A percentile compares a stretch with the other conserved stretches of the same genome.
Evolutionary conservation across 495 filamentous ascomycete genomes (phyloP).

Genomic region (Glarea lozoyensis): DNA sequence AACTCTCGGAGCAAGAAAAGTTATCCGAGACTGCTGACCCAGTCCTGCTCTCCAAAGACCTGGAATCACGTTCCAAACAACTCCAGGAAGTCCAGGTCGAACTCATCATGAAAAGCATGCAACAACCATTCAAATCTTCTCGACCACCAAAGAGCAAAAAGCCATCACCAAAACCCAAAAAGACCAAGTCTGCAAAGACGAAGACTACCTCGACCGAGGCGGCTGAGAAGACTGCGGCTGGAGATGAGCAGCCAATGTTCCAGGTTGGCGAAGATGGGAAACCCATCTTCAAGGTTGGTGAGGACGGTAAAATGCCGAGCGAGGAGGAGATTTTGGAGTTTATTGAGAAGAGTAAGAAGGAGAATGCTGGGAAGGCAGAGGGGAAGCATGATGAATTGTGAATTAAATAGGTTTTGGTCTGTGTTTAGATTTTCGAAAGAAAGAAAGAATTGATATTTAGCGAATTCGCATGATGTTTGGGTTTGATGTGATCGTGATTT

Average conservation of each 20-base stretch:
- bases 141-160: conserved; percentile 37
- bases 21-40: conserved; percentile 62
- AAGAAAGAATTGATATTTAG: too few species aligned
- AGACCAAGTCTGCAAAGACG: conserved; percentile 24
- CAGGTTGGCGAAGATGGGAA: conserved; percentile 7
- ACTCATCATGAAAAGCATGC: conserved; percentile 63
- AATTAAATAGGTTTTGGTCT: too few species aligned
- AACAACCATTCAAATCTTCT: conserved; percentile 44
- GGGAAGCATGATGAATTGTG: too few species aligned
- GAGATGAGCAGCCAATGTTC: conserved; percentile 7
- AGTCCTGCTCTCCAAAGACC: conserved; percentile 56
- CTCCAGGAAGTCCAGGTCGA: conserved; percentile 59
- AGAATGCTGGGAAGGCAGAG: neutral
- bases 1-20: conserved; percentile 56
- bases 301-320: conserved; percentile 10
- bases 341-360: conserved; percentile 7
- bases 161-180: conserved; percentile 31
- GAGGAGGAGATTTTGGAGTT: conserved; percentile 19
- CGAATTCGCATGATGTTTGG: too few species aligned
- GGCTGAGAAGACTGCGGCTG: conserved; percentile 8
- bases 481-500: too few species aligned
- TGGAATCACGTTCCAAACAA: conserved; percentile 49
- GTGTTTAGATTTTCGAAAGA: too few species aligned
- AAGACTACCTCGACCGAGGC: conserved; percentile 5
- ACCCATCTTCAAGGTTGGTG: conserved; percentile 8